Percentiles rank a stretch among this genome's conserved stretches.
These are phyloP conservation scores for Phytophthora pisi DNA, from an alignment of 352 stramenopile species.

Conservation along the genomic window DNA sequence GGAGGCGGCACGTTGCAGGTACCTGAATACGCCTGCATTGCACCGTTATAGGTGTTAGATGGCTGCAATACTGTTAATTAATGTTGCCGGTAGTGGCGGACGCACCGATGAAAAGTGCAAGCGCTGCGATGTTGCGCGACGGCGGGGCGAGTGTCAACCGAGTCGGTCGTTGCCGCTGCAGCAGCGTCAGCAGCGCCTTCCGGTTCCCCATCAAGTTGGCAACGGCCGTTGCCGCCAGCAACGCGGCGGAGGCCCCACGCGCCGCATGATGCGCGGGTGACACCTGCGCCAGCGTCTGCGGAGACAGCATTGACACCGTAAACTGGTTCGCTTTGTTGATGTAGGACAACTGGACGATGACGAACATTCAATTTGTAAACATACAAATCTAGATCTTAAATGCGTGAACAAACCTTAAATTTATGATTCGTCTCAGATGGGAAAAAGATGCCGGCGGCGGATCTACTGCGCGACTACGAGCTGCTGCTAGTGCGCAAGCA, in stretches of 20 bases:
- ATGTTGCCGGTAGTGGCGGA: neutral
- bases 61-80: neutral
- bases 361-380: neutral
- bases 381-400: neutral
- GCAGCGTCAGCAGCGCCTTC: constrained; percentile 23
- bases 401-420: too few species aligned
- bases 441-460: neutral
- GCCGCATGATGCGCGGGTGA: constrained; percentile 36
- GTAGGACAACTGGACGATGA: neutral
- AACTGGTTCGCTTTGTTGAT: neutral
- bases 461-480: constrained; percentile 47
- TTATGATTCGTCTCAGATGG: neutral
- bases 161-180: constrained; percentile 17
- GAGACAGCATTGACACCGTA: neutral
- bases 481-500: constrained; percentile 46
- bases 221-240: constrained; percentile 28
- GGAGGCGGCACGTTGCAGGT: constrained; percentile 35
- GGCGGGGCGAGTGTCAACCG: constrained; percentile 31
- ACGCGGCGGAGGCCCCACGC: constrained; percentile 35
- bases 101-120: constrained; percentile 69
- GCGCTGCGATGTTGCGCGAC: constrained; percentile 49
- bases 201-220: constrained; percentile 42
- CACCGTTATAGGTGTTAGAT: neutral
- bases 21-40: constrained; percentile 50
- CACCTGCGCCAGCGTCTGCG: neutral